Evolutionary conservation across 352 stramenopile genomes (phyloP).

Genomic region (Thalassiosira hispida): DNA sequence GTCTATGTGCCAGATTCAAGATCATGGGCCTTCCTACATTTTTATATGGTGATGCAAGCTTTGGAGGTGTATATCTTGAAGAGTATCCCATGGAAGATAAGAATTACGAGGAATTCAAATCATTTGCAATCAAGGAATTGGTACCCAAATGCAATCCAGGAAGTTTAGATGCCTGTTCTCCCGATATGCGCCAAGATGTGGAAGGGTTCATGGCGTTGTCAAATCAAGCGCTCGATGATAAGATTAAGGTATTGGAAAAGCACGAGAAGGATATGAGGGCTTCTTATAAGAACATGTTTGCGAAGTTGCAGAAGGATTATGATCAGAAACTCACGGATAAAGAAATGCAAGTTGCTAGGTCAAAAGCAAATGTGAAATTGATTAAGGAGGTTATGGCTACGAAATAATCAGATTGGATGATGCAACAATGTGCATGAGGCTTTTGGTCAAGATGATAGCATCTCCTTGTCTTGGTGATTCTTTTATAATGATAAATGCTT

Average conservation of each 20-base stretch:
- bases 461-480: too few species aligned
- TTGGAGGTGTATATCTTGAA: conserved; percentile 60
- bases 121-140: conserved; percentile 60
- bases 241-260: conserved; percentile 59
- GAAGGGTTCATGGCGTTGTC: conserved; percentile 67
- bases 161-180: conserved; percentile 62
- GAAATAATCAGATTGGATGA: background rate
- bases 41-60: conserved; percentile 61
- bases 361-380: conserved; percentile 37
- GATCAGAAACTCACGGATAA: conserved; percentile 37
- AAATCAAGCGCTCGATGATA: conserved; percentile 49
- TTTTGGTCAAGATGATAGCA: too few species aligned
- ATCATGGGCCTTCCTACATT: conserved; percentile 64
- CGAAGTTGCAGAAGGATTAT: conserved; percentile 39
- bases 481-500: too few species aligned
- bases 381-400: conserved; percentile 42
- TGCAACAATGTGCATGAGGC: background rate
- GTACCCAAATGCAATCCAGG: conserved; percentile 56
- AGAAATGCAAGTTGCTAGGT: conserved; percentile 25
- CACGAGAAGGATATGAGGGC: conserved; percentile 39
- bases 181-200: conserved; percentile 51
- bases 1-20: conserved; percentile 57
- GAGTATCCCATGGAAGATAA: conserved; percentile 58
- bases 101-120: conserved; percentile 48
- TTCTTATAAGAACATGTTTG: conserved; percentile 38